Evolutionary conservation across 78 protist genomes (phyloP), one percentile per base, ranked within the genome.

Genomic region (Isochrysis galbana): DNA sequence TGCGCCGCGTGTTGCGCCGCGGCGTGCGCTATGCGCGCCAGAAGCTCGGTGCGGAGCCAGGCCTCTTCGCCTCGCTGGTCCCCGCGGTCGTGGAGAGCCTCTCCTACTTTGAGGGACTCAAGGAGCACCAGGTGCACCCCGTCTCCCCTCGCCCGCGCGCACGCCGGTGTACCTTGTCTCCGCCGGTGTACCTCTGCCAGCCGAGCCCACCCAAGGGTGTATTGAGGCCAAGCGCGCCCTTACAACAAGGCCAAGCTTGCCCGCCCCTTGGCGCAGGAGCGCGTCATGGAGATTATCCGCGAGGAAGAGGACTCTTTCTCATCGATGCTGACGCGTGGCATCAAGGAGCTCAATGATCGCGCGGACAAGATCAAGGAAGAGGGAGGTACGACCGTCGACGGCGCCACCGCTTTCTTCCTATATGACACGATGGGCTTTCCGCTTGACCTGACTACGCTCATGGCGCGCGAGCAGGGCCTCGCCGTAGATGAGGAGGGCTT

Each of bases 341-440:
- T 95, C 84, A 74, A 92, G 34, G 96, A 93, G 89, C 97, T 98
- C 89, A 91, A 95, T 83, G 82, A 89, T 48, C 91, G 91, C 41
- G 88, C 93, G 11, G 94, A 32, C 26, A 78, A 3, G 86, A 5
- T 78, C 46, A 45, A 41, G 54, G 38, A 1, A 29, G 29, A 21
- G 19, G 83, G 74, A 26, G 87, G 11, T 1, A 5, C 23, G 84
- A 55, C 42, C 78, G 26, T 97, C 83, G 29, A 94, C 2, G 99
- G 97, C 34, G 82, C 46, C 0, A 87, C 94, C 19, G 97, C 97
- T 26, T 96, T 96, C 91, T 83, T 41, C 51, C 98, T 98, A 36
- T 95, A 95, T 90, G 97, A 96, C 95, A 93, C 98, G 38, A 97
- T 93, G 93, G 99, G 99, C 90, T 98, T 98, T 96, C 99, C 99